Evolutionary conservation across 2,329 filamentous ascomycete species (phyloP).

Genomic region (Fusarium verticillioides): DNA sequence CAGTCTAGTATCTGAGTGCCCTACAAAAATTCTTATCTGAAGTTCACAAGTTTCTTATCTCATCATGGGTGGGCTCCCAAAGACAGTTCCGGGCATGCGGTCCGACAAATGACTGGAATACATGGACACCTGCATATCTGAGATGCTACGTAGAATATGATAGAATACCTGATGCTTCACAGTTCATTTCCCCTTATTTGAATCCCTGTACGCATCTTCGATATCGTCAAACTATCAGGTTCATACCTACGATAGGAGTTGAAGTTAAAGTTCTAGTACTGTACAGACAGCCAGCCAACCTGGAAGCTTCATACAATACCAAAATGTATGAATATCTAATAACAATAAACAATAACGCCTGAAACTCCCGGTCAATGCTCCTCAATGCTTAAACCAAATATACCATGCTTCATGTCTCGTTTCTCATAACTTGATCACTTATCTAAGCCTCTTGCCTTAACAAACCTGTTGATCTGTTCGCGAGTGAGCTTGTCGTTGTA

Average conservation of each 20-base stretch:
- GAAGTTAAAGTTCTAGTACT: background rate
- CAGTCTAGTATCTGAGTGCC: background rate
- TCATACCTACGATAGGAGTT: background rate
- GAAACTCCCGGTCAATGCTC: conserved; percentile 24
- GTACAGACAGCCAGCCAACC: background rate
- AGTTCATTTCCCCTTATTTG: background rate
- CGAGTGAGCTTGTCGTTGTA: conserved; percentile 69
- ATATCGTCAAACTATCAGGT: background rate
- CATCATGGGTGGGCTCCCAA: background rate
- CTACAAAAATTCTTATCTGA: background rate
- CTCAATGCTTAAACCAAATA: conserved; percentile 4
- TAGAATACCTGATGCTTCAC: background rate
- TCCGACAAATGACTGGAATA: background rate
- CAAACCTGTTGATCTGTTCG: conserved; percentile 68
- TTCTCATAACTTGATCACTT: conserved; percentile 52
- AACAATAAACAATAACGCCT: background rate
- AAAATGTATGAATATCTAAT: background rate
- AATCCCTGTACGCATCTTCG: background rate
- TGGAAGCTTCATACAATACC: background rate
- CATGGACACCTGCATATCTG: background rate
- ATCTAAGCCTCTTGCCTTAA: conserved; percentile 67
- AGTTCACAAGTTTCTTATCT: background rate
- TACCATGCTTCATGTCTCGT: conserved; percentile 40
- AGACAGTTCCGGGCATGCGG: conserved; percentile 2
- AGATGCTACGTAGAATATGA: background rate